Evolutionary conservation across 331 rosid species (phyloP).

Genomic region (Acacia pycnantha): DNA sequence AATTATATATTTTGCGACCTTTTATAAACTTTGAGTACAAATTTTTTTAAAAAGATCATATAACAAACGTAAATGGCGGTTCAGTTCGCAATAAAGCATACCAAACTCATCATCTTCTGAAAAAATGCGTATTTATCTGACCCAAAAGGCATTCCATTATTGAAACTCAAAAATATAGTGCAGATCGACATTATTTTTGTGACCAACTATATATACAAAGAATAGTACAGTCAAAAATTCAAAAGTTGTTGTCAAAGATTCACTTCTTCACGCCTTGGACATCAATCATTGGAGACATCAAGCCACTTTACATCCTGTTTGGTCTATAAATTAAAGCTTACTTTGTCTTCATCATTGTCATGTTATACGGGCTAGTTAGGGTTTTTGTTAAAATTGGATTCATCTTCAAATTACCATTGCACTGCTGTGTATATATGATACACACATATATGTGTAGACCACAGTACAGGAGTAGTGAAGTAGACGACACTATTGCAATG

Average conservation of each 20-base stretch:
- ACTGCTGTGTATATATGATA: too few species aligned
- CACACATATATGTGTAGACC: not conserved
- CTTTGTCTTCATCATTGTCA: not conserved
- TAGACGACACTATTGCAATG: not conserved
- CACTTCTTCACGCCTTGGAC: conserved; percentile 21
- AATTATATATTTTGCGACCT: not conserved
- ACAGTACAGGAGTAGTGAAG: not conserved
- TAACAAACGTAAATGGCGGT: not conserved
- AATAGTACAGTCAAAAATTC: not conserved
- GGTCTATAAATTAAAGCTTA: not conserved
- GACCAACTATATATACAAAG: too few species aligned
- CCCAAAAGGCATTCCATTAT: not conserved
- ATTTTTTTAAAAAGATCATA: not conserved
- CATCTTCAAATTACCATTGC: not conserved
- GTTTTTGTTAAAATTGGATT: not conserved
- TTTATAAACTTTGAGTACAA: not conserved
- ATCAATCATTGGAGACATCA: not conserved
- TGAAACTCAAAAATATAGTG: not conserved
- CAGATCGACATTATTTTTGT: too few species aligned
- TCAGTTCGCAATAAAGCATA: not conserved
- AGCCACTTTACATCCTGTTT: not conserved
- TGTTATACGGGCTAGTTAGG: not conserved
- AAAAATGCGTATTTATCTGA: not conserved
- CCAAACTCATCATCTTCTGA: not conserved
- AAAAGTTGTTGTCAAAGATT: conserved; percentile 40